Evolutionary conservation across 495 filamentous ascomycete genomes (phyloP).

Genomic region (Jackrogersella minutella): DNA sequence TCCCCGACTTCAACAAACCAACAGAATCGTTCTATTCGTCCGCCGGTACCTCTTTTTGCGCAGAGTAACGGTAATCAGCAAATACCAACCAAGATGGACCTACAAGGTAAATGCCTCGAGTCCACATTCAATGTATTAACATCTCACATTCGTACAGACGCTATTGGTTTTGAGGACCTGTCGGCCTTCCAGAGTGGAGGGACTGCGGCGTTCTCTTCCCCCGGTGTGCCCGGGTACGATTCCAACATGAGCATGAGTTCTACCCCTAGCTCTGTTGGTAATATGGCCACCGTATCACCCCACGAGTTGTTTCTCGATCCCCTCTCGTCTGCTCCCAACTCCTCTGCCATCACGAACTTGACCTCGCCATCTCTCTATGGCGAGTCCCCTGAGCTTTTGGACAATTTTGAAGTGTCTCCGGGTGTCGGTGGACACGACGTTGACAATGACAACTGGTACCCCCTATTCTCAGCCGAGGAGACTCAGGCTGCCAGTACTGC

Average conservation of each 20-base stretch:
- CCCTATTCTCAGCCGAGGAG: slow-evolving; percentile 71
- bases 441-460: slow-evolving; percentile 62
- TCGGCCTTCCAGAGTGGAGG: slow-evolving; percentile 61
- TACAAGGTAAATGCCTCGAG: slow-evolving; percentile 49
- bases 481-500: slow-evolving; percentile 31
- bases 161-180: slow-evolving; percentile 60
- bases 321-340: slow-evolving; percentile 78
- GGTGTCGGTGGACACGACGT: slow-evolving; percentile 62
- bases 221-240: slow-evolving; percentile 56
- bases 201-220: slow-evolving; percentile 59
- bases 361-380: slow-evolving; percentile 82
- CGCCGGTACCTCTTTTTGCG: slow-evolving; percentile 62
- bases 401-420: slow-evolving; percentile 81
- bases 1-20: slow-evolving; percentile 55
- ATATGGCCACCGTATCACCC: slow-evolving; percentile 81
- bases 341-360: slow-evolving; percentile 80
- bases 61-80: slow-evolving; percentile 56
- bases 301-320: slow-evolving; percentile 79
- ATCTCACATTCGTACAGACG: slow-evolving; percentile 46
- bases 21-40: slow-evolving; percentile 55
- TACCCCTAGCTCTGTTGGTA: slow-evolving; percentile 52
- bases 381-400: slow-evolving; percentile 72
- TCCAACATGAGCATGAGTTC: slow-evolving; percentile 52
- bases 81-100: slow-evolving; percentile 56
- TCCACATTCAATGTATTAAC: slow-evolving; percentile 2